Base-by-base conservation (phyloP, 805 yeast genomes). In the Candida koratica region DNA sequence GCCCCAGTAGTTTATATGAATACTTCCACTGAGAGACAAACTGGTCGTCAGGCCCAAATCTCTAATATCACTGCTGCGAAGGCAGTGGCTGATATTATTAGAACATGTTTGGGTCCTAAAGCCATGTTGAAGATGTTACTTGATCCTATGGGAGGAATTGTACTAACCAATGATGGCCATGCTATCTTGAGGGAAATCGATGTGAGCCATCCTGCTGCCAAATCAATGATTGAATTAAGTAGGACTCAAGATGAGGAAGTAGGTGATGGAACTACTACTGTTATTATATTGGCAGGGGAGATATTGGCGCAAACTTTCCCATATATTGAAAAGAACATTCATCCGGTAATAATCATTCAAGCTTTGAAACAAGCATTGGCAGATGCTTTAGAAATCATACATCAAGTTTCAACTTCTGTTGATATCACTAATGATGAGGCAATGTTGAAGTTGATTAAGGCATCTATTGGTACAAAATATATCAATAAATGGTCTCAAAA, bases 31-130 rank as follows among this genome's bases (percentile, higher is more conserved):
- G 95, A 87, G 58, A 81, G 98, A 55, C 95, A 93, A 58, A 80
- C 88, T 25, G 98, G 98, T 30, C 87, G 97, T 49, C 88, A 88
- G 60, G 99, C 99, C 2, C 99, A 93, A 65, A 74, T 86, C 44
- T 85, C 96, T 44, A 94, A 93, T 58, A 90, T 93, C 65, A 87
- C 97, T 4, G 98, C 99, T 4, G 99, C 99, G n/a, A 93, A 93
- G 57, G 96, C 98, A 2, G 97, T 90, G 27, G 94, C 97, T 0
- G 98, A 93, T 61, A 90, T 93, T 55, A 87, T 93, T 51, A 77
- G 98, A 61, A 93, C 98, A 17, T 93, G 99, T 73, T 71, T 93
- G 42, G 99, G 99, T 13, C 99, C 99, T 36, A 90, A 90, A 61
- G 98, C 98, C 23, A 93, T 93, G 98, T 76, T 93, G 44, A 93